phyloP scores from a whole-genome alignment of 2,329 filamentous ascomycete genomes.

The Fusarium denticulatum region DNA sequence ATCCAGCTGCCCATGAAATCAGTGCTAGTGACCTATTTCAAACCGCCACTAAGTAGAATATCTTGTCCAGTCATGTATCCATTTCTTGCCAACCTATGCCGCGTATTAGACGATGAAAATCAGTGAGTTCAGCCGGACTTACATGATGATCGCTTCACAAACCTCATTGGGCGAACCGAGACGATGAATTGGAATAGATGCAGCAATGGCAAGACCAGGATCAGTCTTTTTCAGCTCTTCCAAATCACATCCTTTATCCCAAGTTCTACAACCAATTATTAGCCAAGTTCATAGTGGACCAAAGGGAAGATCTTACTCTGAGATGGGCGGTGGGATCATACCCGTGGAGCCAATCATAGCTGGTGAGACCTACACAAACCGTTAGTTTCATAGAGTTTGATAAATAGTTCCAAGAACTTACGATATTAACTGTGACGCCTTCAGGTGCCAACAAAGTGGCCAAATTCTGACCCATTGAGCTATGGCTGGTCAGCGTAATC shows the following conservation, averaged over 20 bases:
- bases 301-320: conserved; percentile 29
- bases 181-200: conserved; percentile 47
- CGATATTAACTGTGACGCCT: conserved; percentile 49
- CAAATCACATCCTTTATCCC: conserved; percentile 45
- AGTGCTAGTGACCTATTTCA: background rate
- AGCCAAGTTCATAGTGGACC: background rate
- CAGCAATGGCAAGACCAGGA: conserved; percentile 49
- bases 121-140: background rate
- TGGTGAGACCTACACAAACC: conserved; percentile 42
- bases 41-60: conserved; percentile 7
- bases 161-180: conserved; percentile 50
- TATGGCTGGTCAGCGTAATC: conserved; percentile 1
- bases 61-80: conserved; percentile 26
- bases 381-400: background rate
- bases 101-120: background rate
- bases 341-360: conserved; percentile 51
- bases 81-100: conserved; percentile 7
- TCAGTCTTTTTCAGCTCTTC: conserved; percentile 45
- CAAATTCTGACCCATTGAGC: conserved; percentile 50
- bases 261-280: conserved; percentile 37
- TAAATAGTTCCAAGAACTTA: conserved; percentile 5
- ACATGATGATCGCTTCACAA: conserved; percentile 48
- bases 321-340: conserved; percentile 49
- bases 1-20: no score
- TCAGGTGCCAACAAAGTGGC: conserved; percentile 47